Conservation (phyloP, 345 rosid genomes). For the Hibiscus syriacus region DNA sequence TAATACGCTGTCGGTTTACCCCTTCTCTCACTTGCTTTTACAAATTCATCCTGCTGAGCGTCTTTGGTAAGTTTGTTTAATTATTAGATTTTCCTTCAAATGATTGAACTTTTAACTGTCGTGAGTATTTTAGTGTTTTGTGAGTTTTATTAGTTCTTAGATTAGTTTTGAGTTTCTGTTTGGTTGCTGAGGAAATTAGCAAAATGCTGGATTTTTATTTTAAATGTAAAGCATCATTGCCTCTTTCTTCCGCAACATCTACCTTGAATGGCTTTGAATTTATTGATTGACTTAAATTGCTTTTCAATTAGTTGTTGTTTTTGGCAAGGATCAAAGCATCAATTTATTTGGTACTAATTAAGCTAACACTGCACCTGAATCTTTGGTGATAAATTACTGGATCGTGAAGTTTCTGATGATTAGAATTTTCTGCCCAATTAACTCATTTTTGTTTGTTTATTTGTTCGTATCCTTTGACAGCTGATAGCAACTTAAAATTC, state of each 20-base stretch:
- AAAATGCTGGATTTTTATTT: neutral
- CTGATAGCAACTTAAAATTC: slow-evolving; percentile 1
- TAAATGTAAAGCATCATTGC: neutral
- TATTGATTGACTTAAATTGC: neutral
- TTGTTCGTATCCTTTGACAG: neutral
- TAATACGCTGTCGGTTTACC: too few species aligned
- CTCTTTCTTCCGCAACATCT: neutral
- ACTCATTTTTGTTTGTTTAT: neutral
- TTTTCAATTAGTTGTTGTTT: neutral
- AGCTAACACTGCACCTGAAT: too few species aligned
- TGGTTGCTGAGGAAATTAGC: slow-evolving; percentile 6
- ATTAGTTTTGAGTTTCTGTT: slow-evolving; percentile 7
- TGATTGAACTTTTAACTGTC: too few species aligned
- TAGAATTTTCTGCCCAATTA: neutral
- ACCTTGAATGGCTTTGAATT: neutral
- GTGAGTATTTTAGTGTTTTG: neutral
- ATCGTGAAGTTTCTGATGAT: neutral
- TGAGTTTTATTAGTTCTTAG: neutral
- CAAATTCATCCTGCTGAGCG: too few species aligned
- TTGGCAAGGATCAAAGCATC: too few species aligned
- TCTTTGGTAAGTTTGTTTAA: neutral
- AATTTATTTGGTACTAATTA: too few species aligned
- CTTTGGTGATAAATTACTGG: neutral
- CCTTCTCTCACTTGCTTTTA: too few species aligned
- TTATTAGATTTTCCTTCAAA: neutral